Base-by-base conservation (phyloP, 2,329 filamentous ascomycete genomes). In the Dothistroma septosporum region DNA sequence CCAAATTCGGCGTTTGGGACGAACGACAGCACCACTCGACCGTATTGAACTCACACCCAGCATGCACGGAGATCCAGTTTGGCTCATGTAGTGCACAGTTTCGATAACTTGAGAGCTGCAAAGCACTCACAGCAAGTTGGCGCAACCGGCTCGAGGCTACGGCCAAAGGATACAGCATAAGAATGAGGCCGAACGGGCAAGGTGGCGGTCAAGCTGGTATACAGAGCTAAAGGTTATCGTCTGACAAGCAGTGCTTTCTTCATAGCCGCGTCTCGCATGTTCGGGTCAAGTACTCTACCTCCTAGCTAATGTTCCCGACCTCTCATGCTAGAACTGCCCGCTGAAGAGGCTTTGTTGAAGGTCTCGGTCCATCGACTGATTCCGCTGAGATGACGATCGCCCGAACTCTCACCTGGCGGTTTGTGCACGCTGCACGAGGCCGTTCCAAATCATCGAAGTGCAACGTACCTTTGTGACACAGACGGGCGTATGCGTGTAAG, bases 61-160 rank as follows among this genome's bases (percentile, higher is more conserved):
- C 2, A 44, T 44, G 37, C 37, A 44, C 12, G 61, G 47, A 64
- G 61, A 19, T 60, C 60, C 6, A 64, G 59, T 22, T 53, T 64
- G 16, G 59, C 64, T 12, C 31, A 58, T 5, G 22, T 64, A 16
- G 12, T 66, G 9, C 62, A 64, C 33, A 48, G 57, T 1, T n/a
- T 66, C 0, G 57, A 66, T 28, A 47, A 3, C 6, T 52, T 49
- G 53, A 7, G 6, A 53, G 32, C 9, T 53, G 41, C 10, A 24
- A 53, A 4, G 35, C 33, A 16, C 56, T 62, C n/a, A 50, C 56
- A 4, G 56, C 44, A 4, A 7, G 19, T 22, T 7, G 52, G 2
- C 32, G 3, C 44, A 53, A 59, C n/a, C 22, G 24, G 2, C 21
- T 59, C n/a, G 57, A 57, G 41, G 28, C 33, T 2, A 28, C 59